These are phyloP conservation scores for Fusarium keratoplasticum DNA, from an alignment of 2,329 filamentous ascomycete genomes.

Conservation along the genomic window DNA sequence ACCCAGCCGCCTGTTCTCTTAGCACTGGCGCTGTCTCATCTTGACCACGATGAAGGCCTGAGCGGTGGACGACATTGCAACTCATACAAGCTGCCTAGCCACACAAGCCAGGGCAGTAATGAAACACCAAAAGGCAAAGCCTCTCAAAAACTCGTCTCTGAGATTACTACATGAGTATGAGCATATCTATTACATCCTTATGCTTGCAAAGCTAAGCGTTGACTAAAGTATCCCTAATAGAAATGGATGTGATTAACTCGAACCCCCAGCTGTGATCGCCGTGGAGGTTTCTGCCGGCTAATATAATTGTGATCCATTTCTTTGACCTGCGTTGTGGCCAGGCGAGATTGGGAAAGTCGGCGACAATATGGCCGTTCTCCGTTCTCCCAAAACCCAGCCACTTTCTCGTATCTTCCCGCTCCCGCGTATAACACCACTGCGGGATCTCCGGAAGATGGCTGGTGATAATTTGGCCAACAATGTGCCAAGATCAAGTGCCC, in stretches of 20 bases:
- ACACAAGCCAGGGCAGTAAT: not conserved
- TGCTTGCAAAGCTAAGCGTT: not conserved
- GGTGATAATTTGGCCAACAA: not conserved
- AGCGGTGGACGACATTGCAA: not conserved
- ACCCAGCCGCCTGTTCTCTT: not conserved
- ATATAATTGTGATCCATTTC: not conserved
- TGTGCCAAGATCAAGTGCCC: not conserved
- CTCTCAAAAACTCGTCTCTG: not conserved
- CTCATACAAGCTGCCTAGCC: not conserved
- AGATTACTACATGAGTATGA: no score
- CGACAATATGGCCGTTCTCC: not conserved
- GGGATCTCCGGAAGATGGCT: constrained; percentile 3
- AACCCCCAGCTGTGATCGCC: not conserved
- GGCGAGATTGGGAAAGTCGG: not conserved
- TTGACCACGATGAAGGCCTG: not conserved
- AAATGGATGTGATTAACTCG: not conserved
- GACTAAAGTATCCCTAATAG: not conserved
- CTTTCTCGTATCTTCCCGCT: constrained; percentile 2
- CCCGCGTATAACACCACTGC: not conserved
- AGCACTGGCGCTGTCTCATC: not conserved
- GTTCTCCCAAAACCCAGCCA: not conserved
- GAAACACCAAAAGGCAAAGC: not conserved
- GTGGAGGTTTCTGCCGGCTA: not conserved
- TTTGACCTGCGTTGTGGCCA: not conserved
- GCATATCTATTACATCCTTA: not conserved